Evolutionary conservation across 1,284 basidiomycete genomes (phyloP), one percentile per base, ranked within the genome.

Genomic region (Limonomyces culmigenus): DNA sequence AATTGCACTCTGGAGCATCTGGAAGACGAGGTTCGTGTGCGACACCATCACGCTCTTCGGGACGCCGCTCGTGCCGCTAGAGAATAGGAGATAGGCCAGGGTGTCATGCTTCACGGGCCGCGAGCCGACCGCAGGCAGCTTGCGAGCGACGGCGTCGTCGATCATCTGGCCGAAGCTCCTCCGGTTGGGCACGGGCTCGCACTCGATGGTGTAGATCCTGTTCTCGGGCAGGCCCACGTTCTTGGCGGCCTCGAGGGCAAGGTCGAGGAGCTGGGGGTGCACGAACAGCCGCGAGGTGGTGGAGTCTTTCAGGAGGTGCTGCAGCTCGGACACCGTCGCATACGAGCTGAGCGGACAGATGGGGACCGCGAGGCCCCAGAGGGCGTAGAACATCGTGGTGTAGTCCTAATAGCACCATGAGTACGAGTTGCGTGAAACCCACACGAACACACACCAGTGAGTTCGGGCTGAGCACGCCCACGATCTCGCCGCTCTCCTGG

Each of bases 41-140:
- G 79, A 74, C 20, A 80, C 69, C 76, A 76, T 79, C 19, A 83
- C 74, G 10, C 67, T 79, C 79, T 65, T 84, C 0, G 80, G 79
- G 3, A 74, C 53, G 2, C 80, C 80, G 39, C 66, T 80, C 1
- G 80, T 84, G 20, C 79, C 80, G 44, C 79, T 84, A 1, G 79
- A 84, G 46, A 81, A 81, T 0, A 77, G 53, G 1, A 85, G 54
- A 50, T 83, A 80, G 1, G 76, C 79, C 1, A 81, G 53, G 0
- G 76, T 78, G 43, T 74, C 54, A 23, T 57, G 61, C 20, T 47
- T 57, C 1, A 67, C 75, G 0, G 62, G 59, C 27, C 59, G 60
- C 13, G 69, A 51, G 1, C 55, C 52, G 2, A 68, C 45, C 2
- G 56, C 48, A 4, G 66, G 59, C 2, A 65, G 44, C 1, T 55